phyloP scores from a whole-genome alignment of 805 yeast genomes.

The Metschnikowia koreensis region DNA sequence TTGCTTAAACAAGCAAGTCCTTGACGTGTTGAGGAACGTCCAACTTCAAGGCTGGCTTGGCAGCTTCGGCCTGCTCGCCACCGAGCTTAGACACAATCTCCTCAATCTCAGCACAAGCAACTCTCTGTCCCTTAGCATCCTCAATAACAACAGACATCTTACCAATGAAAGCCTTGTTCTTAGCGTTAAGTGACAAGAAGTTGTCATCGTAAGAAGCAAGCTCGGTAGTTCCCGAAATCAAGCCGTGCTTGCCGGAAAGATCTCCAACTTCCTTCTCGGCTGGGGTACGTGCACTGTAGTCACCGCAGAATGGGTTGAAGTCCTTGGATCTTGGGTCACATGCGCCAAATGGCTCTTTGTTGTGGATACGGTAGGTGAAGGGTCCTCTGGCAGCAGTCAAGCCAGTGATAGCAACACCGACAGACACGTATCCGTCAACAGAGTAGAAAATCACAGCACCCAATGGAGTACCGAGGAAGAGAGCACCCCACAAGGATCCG shows the following conservation, averaged over 20 bases:
- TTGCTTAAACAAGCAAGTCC: not conserved
- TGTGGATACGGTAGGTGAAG: not conserved
- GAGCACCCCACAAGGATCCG: not conserved
- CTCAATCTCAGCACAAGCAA: conserved; percentile 4
- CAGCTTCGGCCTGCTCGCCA: conserved; percentile 3
- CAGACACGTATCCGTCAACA: conserved; percentile 1
- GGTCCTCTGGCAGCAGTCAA: not conserved
- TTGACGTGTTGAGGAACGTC: not conserved
- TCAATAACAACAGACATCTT: conserved; percentile 3
- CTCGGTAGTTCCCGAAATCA: not conserved
- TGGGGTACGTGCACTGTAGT: not conserved
- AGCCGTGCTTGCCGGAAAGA: conserved; percentile 7
- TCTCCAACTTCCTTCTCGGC: conserved; percentile 7
- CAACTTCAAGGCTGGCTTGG: not conserved
- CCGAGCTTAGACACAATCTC: not conserved
- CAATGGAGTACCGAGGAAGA: not conserved
- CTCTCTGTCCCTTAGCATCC: not conserved
- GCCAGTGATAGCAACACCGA: not conserved
- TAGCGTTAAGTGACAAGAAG: conserved; percentile 5
- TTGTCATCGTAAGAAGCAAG: not conserved
- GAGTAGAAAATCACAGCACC: conserved; percentile 4
- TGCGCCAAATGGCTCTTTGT: not conserved
- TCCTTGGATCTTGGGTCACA: not conserved
- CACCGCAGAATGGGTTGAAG: conserved; percentile 5
- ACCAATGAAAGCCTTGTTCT: conserved; percentile 5